Percentiles rank a stretch among this genome's conserved stretches.
Evolutionary conservation across 129 eudicot species (phyloP).

Genomic region (Escallonia rubra): DNA sequence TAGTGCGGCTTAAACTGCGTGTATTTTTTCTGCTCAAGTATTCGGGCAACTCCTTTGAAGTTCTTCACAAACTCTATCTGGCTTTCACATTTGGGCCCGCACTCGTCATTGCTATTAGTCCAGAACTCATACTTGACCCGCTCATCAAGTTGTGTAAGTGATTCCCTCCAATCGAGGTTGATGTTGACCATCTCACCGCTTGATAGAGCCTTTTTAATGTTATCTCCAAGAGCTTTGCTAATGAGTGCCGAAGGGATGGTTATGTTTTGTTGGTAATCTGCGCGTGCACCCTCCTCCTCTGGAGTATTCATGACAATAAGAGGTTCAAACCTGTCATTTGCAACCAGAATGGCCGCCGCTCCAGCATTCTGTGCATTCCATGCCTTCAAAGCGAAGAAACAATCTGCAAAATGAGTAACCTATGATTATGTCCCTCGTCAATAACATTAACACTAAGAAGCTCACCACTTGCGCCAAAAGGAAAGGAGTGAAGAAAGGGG

Average conservation of each 20-base stretch:
- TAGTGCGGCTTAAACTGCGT: conserved; percentile 33
- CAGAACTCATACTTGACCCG: conserved; percentile 31
- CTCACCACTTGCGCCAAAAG: too few species aligned
- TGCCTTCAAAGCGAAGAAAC: conserved; percentile 27
- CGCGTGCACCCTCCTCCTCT: conserved; percentile 26
- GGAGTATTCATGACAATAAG: conserved; percentile 25
- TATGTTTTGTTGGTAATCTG: conserved; percentile 20
- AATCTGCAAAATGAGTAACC: conserved; percentile 12
- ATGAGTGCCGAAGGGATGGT: conserved; percentile 32
- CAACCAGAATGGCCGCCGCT: conserved; percentile 33
- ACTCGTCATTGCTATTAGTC: conserved; percentile 35
- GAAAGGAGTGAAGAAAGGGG: background rate
- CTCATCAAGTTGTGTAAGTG: conserved; percentile 35
- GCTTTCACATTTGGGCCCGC: conserved; percentile 30
- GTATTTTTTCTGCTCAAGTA: conserved; percentile 25
- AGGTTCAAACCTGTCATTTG: conserved; percentile 20
- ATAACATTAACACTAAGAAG: background rate
- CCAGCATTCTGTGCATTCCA: conserved; percentile 34
- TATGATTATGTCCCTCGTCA: background rate
- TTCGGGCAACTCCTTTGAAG: conserved; percentile 29
- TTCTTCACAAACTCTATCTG: conserved; percentile 24
- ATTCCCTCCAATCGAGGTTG: conserved; percentile 35
- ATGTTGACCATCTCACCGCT: conserved; percentile 33
- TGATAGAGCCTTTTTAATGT: conserved; percentile 12
- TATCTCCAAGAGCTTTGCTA: conserved; percentile 14